Evolutionary conservation across 2,329 filamentous ascomycete species (phyloP).

Genomic region (Calonectria montana): DNA sequence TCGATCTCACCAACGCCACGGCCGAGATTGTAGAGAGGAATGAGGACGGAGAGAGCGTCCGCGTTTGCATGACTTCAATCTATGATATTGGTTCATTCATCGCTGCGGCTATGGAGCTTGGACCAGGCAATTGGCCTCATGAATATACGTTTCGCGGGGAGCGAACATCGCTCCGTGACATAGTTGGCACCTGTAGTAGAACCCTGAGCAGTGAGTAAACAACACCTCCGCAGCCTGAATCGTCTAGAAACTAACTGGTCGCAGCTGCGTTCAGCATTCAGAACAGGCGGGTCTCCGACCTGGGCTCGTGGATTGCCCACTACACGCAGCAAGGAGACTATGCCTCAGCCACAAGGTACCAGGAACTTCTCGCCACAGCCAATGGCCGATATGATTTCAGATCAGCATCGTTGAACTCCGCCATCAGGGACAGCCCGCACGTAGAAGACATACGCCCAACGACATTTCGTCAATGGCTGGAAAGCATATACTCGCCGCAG

Average conservation of each 20-base stretch:
- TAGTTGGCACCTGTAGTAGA: constrained; percentile 63
- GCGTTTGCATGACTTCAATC: constrained; percentile 75
- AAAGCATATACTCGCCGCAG: neutral
- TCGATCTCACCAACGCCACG: constrained; percentile 68
- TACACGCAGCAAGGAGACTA: constrained; percentile 61
- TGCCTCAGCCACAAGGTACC: constrained; percentile 64
- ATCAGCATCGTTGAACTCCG: constrained; percentile 68
- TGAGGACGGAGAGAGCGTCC: constrained; percentile 59
- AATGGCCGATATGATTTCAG: constrained; percentile 75
- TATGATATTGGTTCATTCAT: constrained; percentile 78
- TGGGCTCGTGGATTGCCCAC: constrained; percentile 53
- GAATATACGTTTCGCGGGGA: constrained; percentile 80
- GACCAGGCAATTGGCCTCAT: constrained; percentile 69
- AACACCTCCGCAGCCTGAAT: neutral
- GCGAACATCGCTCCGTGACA: constrained; percentile 67
- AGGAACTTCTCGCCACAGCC: constrained; percentile 74
- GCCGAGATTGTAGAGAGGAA: constrained; percentile 72
- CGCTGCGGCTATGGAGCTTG: constrained; percentile 74
- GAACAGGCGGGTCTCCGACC: constrained; percentile 53
- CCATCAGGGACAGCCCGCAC: constrained; percentile 49
- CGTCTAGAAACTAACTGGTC: constrained; percentile 31
- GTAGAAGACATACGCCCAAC: constrained; percentile 58
- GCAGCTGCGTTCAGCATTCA: constrained; percentile 54
- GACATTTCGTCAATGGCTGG: constrained; percentile 66
- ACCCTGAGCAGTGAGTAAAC: constrained; percentile 60